These are phyloP conservation scores for Cystobasidium slooffiae DNA, from an alignment of 1,284 basidiomycete genomes.

Conservation along the genomic window DNA sequence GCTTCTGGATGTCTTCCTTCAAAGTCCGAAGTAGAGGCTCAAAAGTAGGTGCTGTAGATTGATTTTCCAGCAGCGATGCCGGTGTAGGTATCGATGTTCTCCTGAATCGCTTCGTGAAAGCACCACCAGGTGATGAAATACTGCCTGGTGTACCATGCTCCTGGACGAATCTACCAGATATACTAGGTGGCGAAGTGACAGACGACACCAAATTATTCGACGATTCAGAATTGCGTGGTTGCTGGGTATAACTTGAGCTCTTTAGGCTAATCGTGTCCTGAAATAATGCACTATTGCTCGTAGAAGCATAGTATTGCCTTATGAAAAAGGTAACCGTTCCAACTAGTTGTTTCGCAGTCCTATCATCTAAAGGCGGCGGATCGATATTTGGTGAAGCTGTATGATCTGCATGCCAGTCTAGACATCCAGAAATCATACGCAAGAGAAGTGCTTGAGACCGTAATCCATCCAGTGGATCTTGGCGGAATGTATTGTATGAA, in stretches of 20 bases:
- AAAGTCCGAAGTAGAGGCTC: neutral
- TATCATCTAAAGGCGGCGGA: conserved; percentile 42
- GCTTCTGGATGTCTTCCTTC: neutral
- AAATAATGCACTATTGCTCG: neutral
- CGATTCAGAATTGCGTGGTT: conserved; percentile 3
- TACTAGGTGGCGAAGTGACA: conserved; percentile 6
- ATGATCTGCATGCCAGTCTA: conserved; percentile 24
- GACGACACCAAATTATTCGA: neutral
- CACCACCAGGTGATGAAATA: neutral
- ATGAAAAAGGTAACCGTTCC: conserved; percentile 39
- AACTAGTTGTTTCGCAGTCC: conserved; percentile 33
- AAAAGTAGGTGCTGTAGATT: neutral
- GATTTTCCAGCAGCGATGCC: neutral
- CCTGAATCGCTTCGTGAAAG: neutral
- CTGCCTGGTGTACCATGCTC: conserved; percentile 3
- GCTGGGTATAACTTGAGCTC: neutral
- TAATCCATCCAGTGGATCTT: conserved; percentile 25
- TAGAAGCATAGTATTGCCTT: conserved; percentile 11
- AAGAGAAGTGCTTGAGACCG: conserved; percentile 27
- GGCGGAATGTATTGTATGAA: neutral
- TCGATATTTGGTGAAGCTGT: neutral
- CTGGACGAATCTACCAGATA: conserved; percentile 2
- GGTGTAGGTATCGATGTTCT: neutral
- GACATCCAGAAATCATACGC: conserved; percentile 11
- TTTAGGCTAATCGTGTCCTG: neutral